Evolutionary conservation across 208 protist genomes (phyloP).

Genomic region (Naegleria lovaniensis): DNA sequence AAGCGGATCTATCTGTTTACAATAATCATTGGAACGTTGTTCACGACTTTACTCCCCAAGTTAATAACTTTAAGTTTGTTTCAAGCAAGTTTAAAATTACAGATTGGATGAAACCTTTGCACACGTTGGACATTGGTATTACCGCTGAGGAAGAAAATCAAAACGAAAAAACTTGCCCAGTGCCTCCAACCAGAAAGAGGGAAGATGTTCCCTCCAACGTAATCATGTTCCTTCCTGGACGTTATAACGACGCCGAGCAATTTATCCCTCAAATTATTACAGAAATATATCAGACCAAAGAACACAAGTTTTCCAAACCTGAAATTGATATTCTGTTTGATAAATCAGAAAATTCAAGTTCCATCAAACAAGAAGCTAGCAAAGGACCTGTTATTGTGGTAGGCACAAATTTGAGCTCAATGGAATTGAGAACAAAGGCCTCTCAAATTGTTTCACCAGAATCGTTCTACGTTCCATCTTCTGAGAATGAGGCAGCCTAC

Average conservation of each 20-base stretch:
- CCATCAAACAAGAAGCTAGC: neutral
- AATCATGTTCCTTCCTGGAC: conserved; percentile 14
- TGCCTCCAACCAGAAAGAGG: neutral
- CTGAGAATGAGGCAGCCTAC: neutral
- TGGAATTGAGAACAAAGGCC: neutral
- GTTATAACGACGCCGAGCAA: neutral
- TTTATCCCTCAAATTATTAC: neutral
- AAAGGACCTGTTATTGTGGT: neutral
- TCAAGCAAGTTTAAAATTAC: neutral
- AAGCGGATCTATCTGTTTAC: neutral
- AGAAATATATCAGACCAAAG: neutral
- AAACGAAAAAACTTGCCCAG: neutral
- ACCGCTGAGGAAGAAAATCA: neutral
- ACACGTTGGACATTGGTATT: neutral
- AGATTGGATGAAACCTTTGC: neutral
- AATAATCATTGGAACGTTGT: conserved; percentile 32
- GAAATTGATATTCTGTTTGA: neutral
- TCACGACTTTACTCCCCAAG: conserved; percentile 31
- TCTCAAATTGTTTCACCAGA: neutral
- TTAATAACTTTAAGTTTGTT: neutral
- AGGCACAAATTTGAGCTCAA: neutral
- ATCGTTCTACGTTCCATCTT: neutral
- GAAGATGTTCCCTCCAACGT: neutral
- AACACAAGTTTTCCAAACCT: neutral
- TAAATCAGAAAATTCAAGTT: neutral